Conservation (phyloP, 2,329 filamentous ascomycete genomes). For the Diplodia intermedia region DNA sequence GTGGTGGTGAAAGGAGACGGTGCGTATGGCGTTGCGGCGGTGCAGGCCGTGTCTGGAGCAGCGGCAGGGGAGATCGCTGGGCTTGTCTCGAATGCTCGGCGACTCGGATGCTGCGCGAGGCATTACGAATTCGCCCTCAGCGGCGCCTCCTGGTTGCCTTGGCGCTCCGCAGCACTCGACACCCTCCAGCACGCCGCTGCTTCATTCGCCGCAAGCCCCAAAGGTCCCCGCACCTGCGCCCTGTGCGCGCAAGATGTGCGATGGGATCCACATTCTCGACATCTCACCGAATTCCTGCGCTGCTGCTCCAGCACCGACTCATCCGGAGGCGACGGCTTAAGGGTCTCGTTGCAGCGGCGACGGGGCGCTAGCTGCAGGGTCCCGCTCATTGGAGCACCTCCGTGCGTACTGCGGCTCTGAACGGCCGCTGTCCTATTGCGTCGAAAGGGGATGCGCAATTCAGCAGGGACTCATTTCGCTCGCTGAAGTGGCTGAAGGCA, state of each 20-base stretch:
- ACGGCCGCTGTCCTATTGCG: neutral
- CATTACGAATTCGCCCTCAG: slow-evolving; percentile 31
- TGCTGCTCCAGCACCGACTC: neutral
- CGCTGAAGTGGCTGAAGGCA: slow-evolving; percentile 2
- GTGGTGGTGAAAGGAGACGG: slow-evolving; percentile 23
- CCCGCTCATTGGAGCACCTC: neutral
- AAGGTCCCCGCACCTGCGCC: neutral
- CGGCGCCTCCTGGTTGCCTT: slow-evolving; percentile 22
- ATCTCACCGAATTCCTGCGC: slow-evolving; percentile 8
- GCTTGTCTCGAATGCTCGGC: slow-evolving; percentile 28
- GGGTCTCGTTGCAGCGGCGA: no score
- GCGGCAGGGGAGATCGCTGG: slow-evolving; percentile 21
- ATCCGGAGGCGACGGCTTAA: neutral
- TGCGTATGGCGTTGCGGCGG: slow-evolving; percentile 27
- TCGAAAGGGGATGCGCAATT: slow-evolving; percentile 1
- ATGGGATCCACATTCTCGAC: slow-evolving; percentile 13
- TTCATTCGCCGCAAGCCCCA: slow-evolving; percentile 8
- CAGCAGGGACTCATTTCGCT: neutral
- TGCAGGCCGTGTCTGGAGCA: slow-evolving; percentile 24
- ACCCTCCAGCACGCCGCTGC: slow-evolving; percentile 3
- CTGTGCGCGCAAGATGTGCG: slow-evolving; percentile 6
- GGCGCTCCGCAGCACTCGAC: slow-evolving; percentile 5
- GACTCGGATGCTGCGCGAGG: slow-evolving; percentile 20
- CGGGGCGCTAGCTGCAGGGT: neutral
- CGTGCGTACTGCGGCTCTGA: neutral